phyloP scores from a whole-genome alignment of 306 rosid genomes.

The Gastrolobium bilobum region DNA sequence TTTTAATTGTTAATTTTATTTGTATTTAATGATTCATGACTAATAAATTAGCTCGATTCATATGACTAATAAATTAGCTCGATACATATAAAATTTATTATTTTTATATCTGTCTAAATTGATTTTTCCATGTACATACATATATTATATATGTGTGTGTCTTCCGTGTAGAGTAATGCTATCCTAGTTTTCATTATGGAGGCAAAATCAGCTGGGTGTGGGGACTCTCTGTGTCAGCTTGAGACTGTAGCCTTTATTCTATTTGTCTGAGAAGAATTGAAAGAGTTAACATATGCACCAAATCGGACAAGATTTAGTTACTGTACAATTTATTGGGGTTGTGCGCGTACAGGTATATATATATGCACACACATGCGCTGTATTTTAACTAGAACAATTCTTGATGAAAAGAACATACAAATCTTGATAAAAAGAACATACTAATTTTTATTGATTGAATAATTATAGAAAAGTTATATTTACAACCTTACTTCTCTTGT shows the following conservation, averaged over 20 bases:
- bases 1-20: too few relatives aligned
- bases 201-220: constrained; percentile 43
- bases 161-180: background rate
- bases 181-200: constrained; percentile 23
- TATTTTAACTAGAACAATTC: constrained; percentile 20
- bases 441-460: constrained; percentile 13
- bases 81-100: too few relatives aligned
- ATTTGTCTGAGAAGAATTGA: constrained; percentile 40
- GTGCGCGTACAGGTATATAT: background rate
- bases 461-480: background rate
- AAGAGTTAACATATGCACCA: constrained; percentile 18
- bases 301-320: constrained; percentile 25
- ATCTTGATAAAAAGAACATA: background rate
- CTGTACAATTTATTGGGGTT: background rate
- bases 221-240: constrained; percentile 51
- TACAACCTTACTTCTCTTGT: too few relatives aligned
- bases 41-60: too few relatives aligned
- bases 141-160: background rate
- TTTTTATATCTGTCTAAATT: too few relatives aligned
- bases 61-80: too few relatives aligned
- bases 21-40: too few relatives aligned
- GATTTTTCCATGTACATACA: too few relatives aligned
- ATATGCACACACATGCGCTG: background rate
- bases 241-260: constrained; percentile 53
- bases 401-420: background rate